phyloP scores from a whole-genome alignment of 179 eudicot species.

The Carnegiea gigantea region DNA sequence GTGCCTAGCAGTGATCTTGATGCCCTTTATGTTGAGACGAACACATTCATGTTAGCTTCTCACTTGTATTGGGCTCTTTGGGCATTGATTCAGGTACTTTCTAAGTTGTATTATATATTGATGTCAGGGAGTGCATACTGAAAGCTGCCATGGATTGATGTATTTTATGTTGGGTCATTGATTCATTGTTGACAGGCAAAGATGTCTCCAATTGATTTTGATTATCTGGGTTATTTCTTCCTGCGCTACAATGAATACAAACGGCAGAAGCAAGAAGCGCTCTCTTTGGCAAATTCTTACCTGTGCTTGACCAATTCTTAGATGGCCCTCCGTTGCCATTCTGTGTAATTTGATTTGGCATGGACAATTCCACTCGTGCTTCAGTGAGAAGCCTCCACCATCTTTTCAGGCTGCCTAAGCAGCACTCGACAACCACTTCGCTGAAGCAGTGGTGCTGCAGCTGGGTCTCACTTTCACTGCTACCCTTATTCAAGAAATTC shows the following conservation, averaged over 20 bases:
- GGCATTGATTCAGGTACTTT: slow-evolving; percentile 86
- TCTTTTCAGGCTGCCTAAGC: background rate
- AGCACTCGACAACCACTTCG: background rate
- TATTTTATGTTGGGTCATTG: background rate
- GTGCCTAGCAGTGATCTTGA: slow-evolving; percentile 63
- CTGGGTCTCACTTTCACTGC: background rate
- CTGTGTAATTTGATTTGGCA: background rate
- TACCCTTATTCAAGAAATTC: background rate
- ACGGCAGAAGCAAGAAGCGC: slow-evolving; percentile 55
- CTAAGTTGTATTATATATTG: background rate
- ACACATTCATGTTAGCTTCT: slow-evolving; percentile 77
- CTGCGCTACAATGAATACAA: slow-evolving; percentile 79
- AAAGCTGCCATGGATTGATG: background rate
- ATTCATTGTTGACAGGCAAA: slow-evolving; percentile 58
- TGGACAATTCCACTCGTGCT: background rate
- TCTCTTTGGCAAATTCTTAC: slow-evolving; percentile 53
- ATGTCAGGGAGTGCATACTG: background rate
- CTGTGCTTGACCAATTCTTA: slow-evolving; percentile 22
- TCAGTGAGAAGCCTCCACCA: background rate
- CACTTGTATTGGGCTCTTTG: slow-evolving; percentile 94
- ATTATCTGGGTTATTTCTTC: slow-evolving; percentile 83
- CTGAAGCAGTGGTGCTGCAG: background rate
- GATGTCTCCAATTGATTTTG: slow-evolving; percentile 88
- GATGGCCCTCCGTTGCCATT: background rate
- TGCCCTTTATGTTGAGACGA: slow-evolving; percentile 75